These are phyloP conservation scores for Colletotrichum destructivum DNA, from an alignment of 2,329 filamentous ascomycete genomes.

Conservation along the genomic window DNA sequence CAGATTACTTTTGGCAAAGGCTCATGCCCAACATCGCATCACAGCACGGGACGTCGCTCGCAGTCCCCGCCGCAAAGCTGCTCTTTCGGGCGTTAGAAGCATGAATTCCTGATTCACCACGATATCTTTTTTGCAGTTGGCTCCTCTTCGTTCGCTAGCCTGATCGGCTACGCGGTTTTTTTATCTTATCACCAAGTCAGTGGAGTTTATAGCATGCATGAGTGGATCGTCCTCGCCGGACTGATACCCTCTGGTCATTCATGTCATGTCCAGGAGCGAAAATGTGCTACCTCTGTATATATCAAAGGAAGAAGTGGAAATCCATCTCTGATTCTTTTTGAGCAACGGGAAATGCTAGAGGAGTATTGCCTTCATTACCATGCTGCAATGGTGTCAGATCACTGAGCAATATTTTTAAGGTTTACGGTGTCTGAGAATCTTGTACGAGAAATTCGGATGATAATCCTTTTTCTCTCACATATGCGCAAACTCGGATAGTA, in stretches of 20 bases:
- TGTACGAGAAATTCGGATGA: neutral
- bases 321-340: constrained; percentile 28
- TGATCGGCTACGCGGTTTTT: constrained; percentile 25
- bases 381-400: neutral
- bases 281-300: constrained; percentile 32
- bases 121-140: constrained; percentile 26
- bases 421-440: neutral
- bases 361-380: neutral
- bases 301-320: constrained; percentile 34
- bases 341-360: neutral
- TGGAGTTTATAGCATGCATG: constrained; percentile 23
- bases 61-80: constrained; percentile 19
- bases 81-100: constrained; percentile 24
- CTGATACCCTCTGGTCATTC: constrained; percentile 9
- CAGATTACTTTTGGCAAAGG: constrained; percentile 3
- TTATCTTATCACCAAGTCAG: constrained; percentile 14
- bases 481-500: neutral
- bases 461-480: neutral
- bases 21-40: constrained; percentile 15
- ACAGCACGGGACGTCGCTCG: constrained; percentile 28
- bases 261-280: constrained; percentile 10
- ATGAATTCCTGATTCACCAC: constrained; percentile 21
- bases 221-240: neutral
- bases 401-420: no score
- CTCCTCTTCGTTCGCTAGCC: constrained; percentile 31